Percentiles rank a stretch among this genome's conserved stretches.
Evolutionary conservation across 129 eudicot species (phyloP).

Genomic region (Flaveria linearis): DNA sequence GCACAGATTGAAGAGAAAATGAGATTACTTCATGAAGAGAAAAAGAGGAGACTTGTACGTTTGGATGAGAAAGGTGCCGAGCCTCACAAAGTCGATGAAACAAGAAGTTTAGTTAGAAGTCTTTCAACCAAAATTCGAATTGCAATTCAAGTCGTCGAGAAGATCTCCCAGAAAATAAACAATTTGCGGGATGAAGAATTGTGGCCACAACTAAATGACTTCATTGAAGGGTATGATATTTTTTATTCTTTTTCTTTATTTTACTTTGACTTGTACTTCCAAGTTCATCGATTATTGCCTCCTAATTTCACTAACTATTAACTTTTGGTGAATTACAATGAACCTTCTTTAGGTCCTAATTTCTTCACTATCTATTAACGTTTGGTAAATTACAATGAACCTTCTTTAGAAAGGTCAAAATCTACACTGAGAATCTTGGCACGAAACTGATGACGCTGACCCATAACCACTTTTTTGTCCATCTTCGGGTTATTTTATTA

Average conservation of each 20-base stretch:
- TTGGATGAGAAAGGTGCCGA: constrained; percentile 90
- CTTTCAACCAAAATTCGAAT: constrained; percentile 87
- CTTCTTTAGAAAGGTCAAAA: background rate
- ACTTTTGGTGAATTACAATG: background rate
- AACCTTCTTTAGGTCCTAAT: background rate
- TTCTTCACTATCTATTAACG: background rate
- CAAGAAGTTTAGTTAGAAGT: constrained; percentile 63
- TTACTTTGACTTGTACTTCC: background rate
- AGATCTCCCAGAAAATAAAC: constrained; percentile 81
- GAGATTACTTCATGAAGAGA: constrained; percentile 79
- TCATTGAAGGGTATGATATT: constrained; percentile 74
- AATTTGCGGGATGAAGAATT: constrained; percentile 82
- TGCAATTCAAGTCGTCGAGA: constrained; percentile 88
- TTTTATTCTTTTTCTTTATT: background rate
- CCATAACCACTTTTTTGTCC: background rate
- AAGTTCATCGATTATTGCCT: constrained; percentile 8
- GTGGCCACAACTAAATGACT: constrained; percentile 84
- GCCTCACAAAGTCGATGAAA: constrained; percentile 70
- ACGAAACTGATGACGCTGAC: background rate
- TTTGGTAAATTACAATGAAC: background rate
- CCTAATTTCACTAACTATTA: background rate
- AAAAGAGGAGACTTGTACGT: constrained; percentile 60
- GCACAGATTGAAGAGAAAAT: constrained; percentile 86
- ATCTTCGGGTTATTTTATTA: background rate
- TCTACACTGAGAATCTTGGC: background rate